Evolutionary conservation across 345 rosid genomes (phyloP), one percentile per base, ranked within the genome.

Genomic region (Capsella bursapastoris): DNA sequence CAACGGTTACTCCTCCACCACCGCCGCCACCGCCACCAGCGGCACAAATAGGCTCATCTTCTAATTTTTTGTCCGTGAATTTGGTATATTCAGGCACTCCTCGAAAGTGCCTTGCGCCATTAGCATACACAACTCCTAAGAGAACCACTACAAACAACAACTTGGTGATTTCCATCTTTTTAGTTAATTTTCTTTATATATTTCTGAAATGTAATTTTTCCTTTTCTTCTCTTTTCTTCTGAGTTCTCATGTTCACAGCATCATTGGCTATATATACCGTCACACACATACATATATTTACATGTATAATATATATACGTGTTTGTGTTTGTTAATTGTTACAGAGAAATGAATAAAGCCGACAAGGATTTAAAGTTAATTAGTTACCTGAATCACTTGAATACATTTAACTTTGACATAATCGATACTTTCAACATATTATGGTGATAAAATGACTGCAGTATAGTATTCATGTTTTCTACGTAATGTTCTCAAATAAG

Each of bases 11-110:
- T 52, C 61, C 61, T 52, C 50, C 71, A 4, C 71, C 61, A 4
- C 71, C 71, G 27, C 51, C 61, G 14, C 72, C 72, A 13, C 71
- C 49, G 0, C 71, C 71, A 9, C 62, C 72, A 8, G 40, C 72
- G 6, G 9, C 10, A 40, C 72, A 67, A 8, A 3, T 40, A 40
- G 72, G 52, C 5, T 2, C 29, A 28, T 0, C 5, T 3, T 28
- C 29, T 41, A 53, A n/a, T 0, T 13, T 25, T 52, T 8, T 7
- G 27, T 25, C 60, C 49, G 25, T 14, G 35, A 51, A 4, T 43
- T 6, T 5, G 40, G 27, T 44, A 15, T n/a, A 16, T 25, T 22
- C n/a, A 4, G 59, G n/a, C 32, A 16, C 12, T 32, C 12, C 32
- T 18, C 4, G 34, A 12, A 35, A 18, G 13, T 25, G 37, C 38